Evolutionary conservation across 1,139 yeast species (phyloP).

Genomic region (Kodamaea ohmeri): DNA sequence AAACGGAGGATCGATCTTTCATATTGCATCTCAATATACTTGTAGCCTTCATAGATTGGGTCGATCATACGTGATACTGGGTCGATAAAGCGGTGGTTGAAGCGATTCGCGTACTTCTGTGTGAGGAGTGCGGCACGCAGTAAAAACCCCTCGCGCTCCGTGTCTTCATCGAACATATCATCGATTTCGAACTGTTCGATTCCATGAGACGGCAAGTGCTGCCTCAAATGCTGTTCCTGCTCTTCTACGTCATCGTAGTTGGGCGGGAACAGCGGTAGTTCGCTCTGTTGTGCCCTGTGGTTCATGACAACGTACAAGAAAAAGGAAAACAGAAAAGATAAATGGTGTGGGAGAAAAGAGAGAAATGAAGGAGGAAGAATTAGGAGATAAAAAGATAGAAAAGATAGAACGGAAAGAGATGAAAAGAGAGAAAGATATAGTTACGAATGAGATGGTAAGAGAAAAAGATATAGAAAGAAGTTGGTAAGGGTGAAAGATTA

Average conservation of each 20-base stretch:
- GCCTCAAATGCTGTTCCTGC: conserved; percentile 9
- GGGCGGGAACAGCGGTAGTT: conserved; percentile 31
- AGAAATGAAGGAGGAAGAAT: background rate
- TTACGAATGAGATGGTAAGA: background rate
- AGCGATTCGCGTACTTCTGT: conserved; percentile 33
- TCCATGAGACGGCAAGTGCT: conserved; percentile 5
- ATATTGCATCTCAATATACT: conserved; percentile 40
- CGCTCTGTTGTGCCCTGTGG: background rate
- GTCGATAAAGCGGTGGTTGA: conserved; percentile 44
- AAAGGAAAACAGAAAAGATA: background rate
- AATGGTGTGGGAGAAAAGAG: background rate
- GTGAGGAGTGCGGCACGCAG: conserved; percentile 31
- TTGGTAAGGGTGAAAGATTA: background rate
- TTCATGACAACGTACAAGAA: background rate
- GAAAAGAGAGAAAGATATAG: background rate
- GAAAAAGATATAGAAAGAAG: background rate
- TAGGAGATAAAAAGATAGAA: background rate
- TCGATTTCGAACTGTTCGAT: conserved; percentile 47
- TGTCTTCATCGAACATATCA: conserved; percentile 25
- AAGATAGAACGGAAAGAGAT: background rate
- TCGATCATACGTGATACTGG: conserved; percentile 60
- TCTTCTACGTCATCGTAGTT: conserved; percentile 23
- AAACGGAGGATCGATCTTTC: conserved; percentile 60
- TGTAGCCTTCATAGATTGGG: conserved; percentile 64
- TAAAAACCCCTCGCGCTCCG: conserved; percentile 25